Evolutionary conservation across 2,329 filamentous ascomycete genomes (phyloP).

Genomic region (Fusarium incarnatum): DNA sequence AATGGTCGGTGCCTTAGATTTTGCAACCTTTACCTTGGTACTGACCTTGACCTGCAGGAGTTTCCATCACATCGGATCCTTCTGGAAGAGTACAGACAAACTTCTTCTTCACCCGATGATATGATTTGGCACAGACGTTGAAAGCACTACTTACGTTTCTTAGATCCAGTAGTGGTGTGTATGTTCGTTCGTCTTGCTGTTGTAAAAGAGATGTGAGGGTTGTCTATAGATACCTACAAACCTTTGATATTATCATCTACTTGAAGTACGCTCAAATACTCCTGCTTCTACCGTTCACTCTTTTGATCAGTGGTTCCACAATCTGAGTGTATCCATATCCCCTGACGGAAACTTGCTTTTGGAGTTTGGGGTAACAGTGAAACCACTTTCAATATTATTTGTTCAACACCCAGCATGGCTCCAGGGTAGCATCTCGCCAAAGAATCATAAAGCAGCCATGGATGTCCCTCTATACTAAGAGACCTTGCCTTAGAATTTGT

Average conservation of each 20-base stretch:
- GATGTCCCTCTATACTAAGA: not conserved
- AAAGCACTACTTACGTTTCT: not conserved
- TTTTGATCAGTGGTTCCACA: constrained; percentile 8
- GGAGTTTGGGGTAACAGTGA: constrained; percentile 13
- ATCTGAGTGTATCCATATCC: constrained; percentile 16
- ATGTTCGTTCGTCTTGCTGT: not conserved
- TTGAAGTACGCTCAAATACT: not conserved
- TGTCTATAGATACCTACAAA: not conserved
- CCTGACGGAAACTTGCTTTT: constrained; percentile 8
- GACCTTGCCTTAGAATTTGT: not conserved
- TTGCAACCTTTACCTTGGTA: not conserved
- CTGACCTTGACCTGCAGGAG: not conserved
- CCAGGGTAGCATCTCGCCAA: not conserved
- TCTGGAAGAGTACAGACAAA: not conserved
- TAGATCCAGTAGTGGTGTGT: not conserved
- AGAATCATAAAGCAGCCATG: not conserved
- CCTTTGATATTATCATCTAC: not conserved
- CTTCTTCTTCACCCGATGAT: not conserved
- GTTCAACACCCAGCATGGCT: not conserved
- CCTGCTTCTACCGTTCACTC: not conserved
- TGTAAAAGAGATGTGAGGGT: not conserved
- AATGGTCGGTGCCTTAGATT: not conserved
- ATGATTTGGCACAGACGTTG: not conserved
- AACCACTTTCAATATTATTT: not conserved
- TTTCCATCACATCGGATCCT: not conserved